These are phyloP conservation scores for Hordeum pubiflorum DNA, from an alignment of 202 grass and related monocot species.

Conservation along the genomic window DNA sequence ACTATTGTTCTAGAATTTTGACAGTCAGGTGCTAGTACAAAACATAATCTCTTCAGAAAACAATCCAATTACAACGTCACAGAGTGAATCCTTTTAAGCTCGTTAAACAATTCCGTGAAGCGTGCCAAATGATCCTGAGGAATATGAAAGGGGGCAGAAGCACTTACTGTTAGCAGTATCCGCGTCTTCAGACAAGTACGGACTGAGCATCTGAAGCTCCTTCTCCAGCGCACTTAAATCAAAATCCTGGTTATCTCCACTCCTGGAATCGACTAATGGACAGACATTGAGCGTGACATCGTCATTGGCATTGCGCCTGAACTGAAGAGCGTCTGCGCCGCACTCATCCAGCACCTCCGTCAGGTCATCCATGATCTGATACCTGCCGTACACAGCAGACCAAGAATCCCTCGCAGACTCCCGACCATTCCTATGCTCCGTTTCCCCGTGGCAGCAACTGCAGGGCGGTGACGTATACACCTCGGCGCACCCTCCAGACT, in stretches of 20 bases:
- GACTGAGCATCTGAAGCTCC: constrained; percentile 55
- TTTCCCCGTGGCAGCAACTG: constrained; percentile 36
- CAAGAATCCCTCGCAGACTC: constrained; percentile 18
- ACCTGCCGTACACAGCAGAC: constrained; percentile 68
- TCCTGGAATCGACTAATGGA: constrained; percentile 25
- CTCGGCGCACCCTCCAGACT: constrained; percentile 7
- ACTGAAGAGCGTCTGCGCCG: constrained; percentile 25
- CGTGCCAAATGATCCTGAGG: neutral
- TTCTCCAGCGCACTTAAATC: constrained; percentile 41
- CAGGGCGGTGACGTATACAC: constrained; percentile 37
- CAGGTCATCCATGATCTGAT: constrained; percentile 76
- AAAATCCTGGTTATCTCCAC: neutral
- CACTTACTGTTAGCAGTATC: constrained; percentile 47
- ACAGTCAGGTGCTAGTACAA: neutral
- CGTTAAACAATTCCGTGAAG: neutral
- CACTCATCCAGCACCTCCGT: constrained; percentile 74
- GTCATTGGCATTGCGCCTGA: neutral
- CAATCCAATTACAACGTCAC: neutral
- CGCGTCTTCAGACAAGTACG: constrained; percentile 33
- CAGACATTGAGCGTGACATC: constrained; percentile 24
- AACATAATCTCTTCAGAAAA: constrained; percentile 2
- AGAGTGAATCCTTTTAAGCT: neutral
- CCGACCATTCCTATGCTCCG: constrained; percentile 9
- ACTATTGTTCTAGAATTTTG: neutral
- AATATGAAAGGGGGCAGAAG: constrained; percentile 6